Percentiles rank a stretch among this genome's conserved stretches.
phyloP scores from a whole-genome alignment of 306 rosid species.

The Cicer cuneatum region DNA sequence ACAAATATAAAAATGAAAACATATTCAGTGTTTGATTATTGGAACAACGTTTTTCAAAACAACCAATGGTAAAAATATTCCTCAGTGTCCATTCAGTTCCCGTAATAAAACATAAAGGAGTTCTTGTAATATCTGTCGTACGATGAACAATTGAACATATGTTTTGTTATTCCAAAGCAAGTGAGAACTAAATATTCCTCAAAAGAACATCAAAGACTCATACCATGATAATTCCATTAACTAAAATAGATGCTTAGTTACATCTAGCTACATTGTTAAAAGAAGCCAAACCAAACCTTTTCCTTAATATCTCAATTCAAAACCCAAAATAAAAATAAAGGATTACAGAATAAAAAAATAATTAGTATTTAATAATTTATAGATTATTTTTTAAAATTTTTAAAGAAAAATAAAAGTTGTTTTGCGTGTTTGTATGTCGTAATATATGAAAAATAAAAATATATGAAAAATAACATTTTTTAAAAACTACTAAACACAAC shows the following conservation, averaged over 20 bases:
- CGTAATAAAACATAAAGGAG: slow-evolving; percentile 32
- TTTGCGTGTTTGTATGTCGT: too few relatives aligned
- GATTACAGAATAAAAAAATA: too few relatives aligned
- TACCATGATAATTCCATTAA: slow-evolving; percentile 34
- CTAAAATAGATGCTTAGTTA: slow-evolving; percentile 20
- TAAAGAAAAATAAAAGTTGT: too few relatives aligned
- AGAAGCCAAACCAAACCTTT: slow-evolving; percentile 22
- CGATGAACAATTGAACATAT: slow-evolving; percentile 32
- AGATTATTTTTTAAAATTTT: too few relatives aligned
- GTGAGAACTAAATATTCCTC: slow-evolving; percentile 35
- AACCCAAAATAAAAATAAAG: not conserved
- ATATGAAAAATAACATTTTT: too few relatives aligned
- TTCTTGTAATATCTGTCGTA: slow-evolving; percentile 46
- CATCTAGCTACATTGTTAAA: slow-evolving; percentile 13
- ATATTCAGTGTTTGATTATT: slow-evolving; percentile 2
- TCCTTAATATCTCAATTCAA: slow-evolving; percentile 1
- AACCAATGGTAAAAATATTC: too few relatives aligned
- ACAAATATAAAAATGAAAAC: too few relatives aligned
- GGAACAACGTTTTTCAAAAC: slow-evolving; percentile 24
- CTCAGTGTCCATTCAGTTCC: slow-evolving; percentile 49
- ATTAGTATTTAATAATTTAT: too few relatives aligned
- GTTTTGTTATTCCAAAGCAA: slow-evolving; percentile 41
- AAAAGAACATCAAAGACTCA: slow-evolving; percentile 32
- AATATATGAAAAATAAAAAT: too few relatives aligned
- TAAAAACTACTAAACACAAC: too few relatives aligned